phyloP scores from a whole-genome alignment of 2,329 filamentous ascomycete genomes.

The Sclerotinia minor region DNA sequence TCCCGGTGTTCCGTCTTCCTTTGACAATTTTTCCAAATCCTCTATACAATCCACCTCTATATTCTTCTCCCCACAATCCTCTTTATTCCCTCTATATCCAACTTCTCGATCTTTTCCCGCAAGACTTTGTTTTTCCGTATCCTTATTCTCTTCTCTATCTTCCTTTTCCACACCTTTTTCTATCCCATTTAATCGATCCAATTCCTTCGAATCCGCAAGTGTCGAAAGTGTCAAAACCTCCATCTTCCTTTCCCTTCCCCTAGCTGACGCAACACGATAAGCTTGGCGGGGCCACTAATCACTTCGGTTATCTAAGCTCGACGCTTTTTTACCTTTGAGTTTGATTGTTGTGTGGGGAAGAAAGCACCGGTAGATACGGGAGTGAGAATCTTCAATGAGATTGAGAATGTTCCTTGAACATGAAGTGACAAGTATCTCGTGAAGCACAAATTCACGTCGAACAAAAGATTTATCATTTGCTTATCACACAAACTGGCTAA shows the following conservation, averaged over 20 bases:
- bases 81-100: neutral
- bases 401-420: neutral
- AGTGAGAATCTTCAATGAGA: neutral
- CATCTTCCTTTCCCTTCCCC: neutral
- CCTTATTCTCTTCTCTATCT: neutral
- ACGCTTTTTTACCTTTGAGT: neutral
- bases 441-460: neutral
- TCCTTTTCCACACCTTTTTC: neutral
- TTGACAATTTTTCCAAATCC: neutral
- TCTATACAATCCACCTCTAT: conserved; percentile 2
- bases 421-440: neutral
- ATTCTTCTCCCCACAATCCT: neutral
- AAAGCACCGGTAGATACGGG: neutral
- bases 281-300: conserved; percentile 8
- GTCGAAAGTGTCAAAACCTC: neutral
- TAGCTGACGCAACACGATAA: conserved; percentile 1
- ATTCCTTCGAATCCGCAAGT: neutral
- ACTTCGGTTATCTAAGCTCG: conserved; percentile 3
- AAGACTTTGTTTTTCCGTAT: neutral
- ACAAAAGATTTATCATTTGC: neutral
- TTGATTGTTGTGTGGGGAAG: neutral
- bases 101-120: neutral
- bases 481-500: conserved; percentile 5
- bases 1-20: neutral
- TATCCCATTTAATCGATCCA: neutral